phyloP scores from a whole-genome alignment of 2,329 filamentous ascomycete species.

The Botrytis pseudocinerea region DNA sequence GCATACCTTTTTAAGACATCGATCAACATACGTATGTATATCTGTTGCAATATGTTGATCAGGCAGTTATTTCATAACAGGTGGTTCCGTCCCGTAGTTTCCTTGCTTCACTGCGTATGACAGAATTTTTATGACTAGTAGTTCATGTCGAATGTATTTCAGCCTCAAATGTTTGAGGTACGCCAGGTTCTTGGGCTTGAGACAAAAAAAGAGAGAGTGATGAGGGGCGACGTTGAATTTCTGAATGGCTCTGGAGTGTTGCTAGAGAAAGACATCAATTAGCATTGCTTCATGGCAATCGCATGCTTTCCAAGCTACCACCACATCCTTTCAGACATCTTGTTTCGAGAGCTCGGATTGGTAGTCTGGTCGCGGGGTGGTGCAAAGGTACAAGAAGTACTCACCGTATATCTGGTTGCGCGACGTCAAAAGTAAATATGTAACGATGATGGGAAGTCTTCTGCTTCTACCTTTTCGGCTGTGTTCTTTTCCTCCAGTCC shows the following conservation, averaged over 20 bases:
- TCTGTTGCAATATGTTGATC: constrained; percentile 3
- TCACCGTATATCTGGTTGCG: constrained; percentile 22
- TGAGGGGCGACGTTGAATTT: constrained; percentile 14
- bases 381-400: constrained; percentile 18
- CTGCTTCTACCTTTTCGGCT: constrained; percentile 3
- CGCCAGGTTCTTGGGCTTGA: constrained; percentile 11
- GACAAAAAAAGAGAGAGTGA: constrained; percentile 1
- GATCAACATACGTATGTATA: constrained; percentile 15
- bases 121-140: constrained; percentile 18
- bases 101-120: constrained; percentile 21
- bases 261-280: constrained; percentile 10
- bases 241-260: neutral
- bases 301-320: constrained; percentile 13
- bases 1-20: constrained; percentile 24
- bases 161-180: constrained; percentile 22
- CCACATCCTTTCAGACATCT: neutral
- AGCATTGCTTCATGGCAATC: constrained; percentile 18
- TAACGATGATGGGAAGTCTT: constrained; percentile 10
- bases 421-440: constrained; percentile 21
- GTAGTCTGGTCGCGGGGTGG: neutral
- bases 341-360: constrained; percentile 6
- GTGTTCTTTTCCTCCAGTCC: constrained; percentile 14
- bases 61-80: constrained; percentile 8
- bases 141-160: constrained; percentile 23
- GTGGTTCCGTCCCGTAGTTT: neutral